Percentiles rank a stretch among this genome's conserved stretches.
Conservation (phyloP, 1,284 basidiomycete genomes). For the Leccinum griseonigrum region DNA sequence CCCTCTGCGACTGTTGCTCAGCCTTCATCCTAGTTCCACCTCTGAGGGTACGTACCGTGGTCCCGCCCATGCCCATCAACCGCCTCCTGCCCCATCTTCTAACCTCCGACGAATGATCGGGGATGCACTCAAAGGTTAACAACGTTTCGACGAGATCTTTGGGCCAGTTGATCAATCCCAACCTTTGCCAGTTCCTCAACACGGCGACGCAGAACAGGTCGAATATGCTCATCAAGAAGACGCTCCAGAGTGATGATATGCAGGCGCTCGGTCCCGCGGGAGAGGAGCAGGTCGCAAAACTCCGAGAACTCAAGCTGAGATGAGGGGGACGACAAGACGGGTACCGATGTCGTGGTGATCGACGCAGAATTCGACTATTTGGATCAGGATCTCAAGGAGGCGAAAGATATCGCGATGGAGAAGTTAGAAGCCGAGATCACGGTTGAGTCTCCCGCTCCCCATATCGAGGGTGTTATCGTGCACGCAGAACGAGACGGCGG, state of each 20-base stretch:
- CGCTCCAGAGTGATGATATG: constrained; percentile 65
- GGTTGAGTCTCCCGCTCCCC: constrained; percentile 32
- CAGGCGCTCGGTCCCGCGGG: constrained; percentile 89
- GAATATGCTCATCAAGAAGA: constrained; percentile 68
- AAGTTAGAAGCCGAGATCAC: constrained; percentile 33
- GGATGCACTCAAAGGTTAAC: constrained; percentile 82
- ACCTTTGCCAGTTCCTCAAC: constrained; percentile 17
- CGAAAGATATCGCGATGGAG: constrained; percentile 28
- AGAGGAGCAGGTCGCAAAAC: constrained; percentile 79
- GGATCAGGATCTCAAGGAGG: constrained; percentile 27
- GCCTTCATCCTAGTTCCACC: constrained; percentile 34
- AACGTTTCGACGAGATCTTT: constrained; percentile 84
- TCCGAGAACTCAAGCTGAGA: constrained; percentile 81
- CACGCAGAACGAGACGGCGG: constrained; percentile 33
- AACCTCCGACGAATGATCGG: constrained; percentile 84
- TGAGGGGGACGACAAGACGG: constrained; percentile 41
- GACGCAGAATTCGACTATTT: constrained; percentile 32
- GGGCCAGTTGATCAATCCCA: constrained; percentile 41
- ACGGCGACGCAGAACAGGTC: constrained; percentile 48
- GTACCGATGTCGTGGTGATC: constrained; percentile 46
- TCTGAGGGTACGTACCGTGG: constrained; percentile 47
- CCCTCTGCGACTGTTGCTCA: constrained; percentile 14
- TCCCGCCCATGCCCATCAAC: constrained; percentile 38
- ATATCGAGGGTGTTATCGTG: constrained; percentile 49
- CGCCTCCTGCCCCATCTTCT: constrained; percentile 35